Percentiles rank a stretch among this genome's conserved stretches.
Evolutionary conservation across 1,284 basidiomycete species (phyloP).

Genomic region (Pterula multifida): DNA sequence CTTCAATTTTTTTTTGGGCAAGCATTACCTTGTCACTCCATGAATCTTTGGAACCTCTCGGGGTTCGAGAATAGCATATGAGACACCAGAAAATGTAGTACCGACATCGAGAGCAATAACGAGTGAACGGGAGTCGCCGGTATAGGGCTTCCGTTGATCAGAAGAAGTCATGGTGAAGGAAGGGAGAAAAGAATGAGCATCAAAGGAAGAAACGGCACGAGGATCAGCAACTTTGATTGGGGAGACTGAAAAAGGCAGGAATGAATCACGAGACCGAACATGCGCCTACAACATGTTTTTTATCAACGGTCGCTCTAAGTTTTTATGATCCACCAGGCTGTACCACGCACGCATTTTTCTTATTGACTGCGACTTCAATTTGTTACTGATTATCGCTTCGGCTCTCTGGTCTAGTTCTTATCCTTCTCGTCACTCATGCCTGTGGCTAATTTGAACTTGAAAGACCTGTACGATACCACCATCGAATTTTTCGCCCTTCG

Average conservation of each 20-base stretch:
- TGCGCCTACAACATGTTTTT: background rate
- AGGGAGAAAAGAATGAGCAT: constrained; percentile 9
- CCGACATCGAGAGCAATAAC: constrained; percentile 68
- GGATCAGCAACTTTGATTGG: constrained; percentile 6
- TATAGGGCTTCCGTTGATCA: constrained; percentile 62
- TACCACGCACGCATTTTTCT: background rate
- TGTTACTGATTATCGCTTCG: constrained; percentile 24
- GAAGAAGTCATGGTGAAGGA: constrained; percentile 25
- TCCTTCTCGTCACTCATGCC: constrained; percentile 28
- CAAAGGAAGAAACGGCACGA: background rate
- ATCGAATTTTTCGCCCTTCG: constrained; percentile 46
- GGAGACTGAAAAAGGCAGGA: constrained; percentile 11
- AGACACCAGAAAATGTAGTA: constrained; percentile 66
- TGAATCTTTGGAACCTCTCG: constrained; percentile 62
- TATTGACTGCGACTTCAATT: constrained; percentile 6
- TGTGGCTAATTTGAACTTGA: constrained; percentile 41
- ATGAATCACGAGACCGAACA: background rate
- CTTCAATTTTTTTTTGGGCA: constrained; percentile 9
- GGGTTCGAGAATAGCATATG: constrained; percentile 66
- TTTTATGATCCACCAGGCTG: background rate
- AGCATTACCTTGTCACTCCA: constrained; percentile 50
- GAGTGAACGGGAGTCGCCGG: constrained; percentile 45
- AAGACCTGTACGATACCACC: constrained; percentile 43
- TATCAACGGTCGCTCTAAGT: background rate
- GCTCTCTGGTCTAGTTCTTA: constrained; percentile 23